Base-by-base conservation (phyloP, 148 eudicot genomes). In the Persicaria tinctoria region DNA sequence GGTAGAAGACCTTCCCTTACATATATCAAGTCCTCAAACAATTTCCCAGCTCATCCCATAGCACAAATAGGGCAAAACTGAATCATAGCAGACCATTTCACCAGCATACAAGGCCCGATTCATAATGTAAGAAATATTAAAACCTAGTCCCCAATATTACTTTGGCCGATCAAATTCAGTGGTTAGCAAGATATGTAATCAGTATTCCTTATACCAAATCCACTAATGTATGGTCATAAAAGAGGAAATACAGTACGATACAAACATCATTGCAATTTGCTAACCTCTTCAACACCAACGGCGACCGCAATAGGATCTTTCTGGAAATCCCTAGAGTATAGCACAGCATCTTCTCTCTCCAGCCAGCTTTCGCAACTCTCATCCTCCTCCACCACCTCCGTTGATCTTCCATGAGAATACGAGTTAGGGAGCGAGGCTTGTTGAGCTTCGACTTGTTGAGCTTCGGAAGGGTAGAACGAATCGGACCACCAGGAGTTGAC, bases 401-500 rank as follows among this genome's bases (percentile, higher is more conserved):
- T 13, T 46, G n/a, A 63, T 44, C 27, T 27, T n/a, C 6, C 46
- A 77, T 48, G 51, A 53, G 51, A 14, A n/a, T 46, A 68, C 59
- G 46, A 46, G 75, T 38, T 66, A 75, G 41, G 60, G 77, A 6
- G 70, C n/a, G 78, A 38, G 9, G 32, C 18, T 3, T 57, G 63
- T 57, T 17, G 63, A 57, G 18, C 7, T n/a, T 57, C 63, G 2
- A 23, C 18, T 3, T 57, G 63, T 57, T 17, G 63, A 57, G 18
- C 7, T n/a, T 57, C 63, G 2, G 76, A 63, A 3, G 77, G 84
- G 66, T 83, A 77, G 79, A 86, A 86, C 12, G 91, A 84, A 74
- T 89, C 94, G 5, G 98, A 86, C 94, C 89, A 90, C 94, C 89
- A 90, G 0, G 88, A 85, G 74, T 87, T 85, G 18, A 91, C 83